Percentiles rank a stretch among this genome's conserved stretches.
Conservation (phyloP, 2,329 filamentous ascomycete genomes). For the Colletotrichum siamense region DNA sequence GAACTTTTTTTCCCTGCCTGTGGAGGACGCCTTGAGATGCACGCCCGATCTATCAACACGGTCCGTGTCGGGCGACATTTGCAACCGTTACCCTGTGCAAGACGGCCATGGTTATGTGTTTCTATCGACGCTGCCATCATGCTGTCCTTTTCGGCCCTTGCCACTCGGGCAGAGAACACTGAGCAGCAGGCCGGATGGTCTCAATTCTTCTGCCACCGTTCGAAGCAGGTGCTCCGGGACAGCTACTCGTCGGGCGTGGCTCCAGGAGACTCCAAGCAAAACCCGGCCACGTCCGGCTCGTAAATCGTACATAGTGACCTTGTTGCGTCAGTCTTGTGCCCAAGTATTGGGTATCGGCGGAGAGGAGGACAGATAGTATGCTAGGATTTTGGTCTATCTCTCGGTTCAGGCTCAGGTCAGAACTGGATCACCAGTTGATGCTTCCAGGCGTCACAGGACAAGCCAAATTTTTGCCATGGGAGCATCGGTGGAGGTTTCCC, state of each 20-base stretch:
- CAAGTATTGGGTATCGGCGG: background rate
- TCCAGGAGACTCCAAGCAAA: background rate
- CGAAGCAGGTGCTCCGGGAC: background rate
- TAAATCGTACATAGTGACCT: constrained; percentile 24
- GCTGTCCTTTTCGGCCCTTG: background rate
- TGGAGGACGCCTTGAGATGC: background rate
- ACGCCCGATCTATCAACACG: background rate
- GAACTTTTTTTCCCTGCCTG: background rate
- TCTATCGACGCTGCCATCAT: background rate
- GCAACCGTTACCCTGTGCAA: background rate
- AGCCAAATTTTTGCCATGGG: background rate
- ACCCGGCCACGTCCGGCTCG: background rate
- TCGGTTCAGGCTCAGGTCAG: background rate
- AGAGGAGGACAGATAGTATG: constrained; percentile 16
- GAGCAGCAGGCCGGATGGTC: background rate
- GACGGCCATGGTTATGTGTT: background rate
- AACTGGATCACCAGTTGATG: background rate
- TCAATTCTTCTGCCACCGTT: background rate
- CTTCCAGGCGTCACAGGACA: background rate
- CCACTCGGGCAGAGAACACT: background rate
- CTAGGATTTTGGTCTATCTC: background rate
- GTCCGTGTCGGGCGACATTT: background rate
- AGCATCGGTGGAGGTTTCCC: background rate
- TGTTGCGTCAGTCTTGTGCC: constrained; percentile 1
- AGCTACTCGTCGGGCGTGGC: background rate